Evolutionary conservation across 805 yeast genomes (phyloP).

Genomic region (Alloascoidea hylecoeti): DNA sequence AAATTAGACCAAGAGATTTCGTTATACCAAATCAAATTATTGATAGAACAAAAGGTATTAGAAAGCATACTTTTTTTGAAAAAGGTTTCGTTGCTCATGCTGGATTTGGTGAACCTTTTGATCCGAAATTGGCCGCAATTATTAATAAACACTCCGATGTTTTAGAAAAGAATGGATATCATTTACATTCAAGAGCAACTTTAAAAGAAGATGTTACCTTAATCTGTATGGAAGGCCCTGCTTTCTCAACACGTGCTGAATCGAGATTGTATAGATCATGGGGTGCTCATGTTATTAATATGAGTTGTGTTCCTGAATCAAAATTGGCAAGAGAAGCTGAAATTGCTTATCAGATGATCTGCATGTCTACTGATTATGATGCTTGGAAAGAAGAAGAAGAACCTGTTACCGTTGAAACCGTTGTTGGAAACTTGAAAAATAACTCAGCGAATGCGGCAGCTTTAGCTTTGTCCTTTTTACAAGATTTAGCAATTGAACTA

Average conservation of each 20-base stretch:
- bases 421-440: slow-evolving; percentile 79
- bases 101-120: slow-evolving; percentile 95
- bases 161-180: slow-evolving; percentile 22
- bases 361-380: slow-evolving; percentile 98
- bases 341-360: slow-evolving; percentile 91
- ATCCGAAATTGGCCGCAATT: slow-evolving; percentile 50
- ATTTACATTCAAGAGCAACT: slow-evolving; percentile 52
- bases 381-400: slow-evolving; percentile 96
- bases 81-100: slow-evolving; percentile 95
- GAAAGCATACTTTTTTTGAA: slow-evolving; percentile 83
- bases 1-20: slow-evolving; percentile 88
- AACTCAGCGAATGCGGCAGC: slow-evolving; percentile 77
- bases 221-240: slow-evolving; percentile 98
- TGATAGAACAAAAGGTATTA: slow-evolving; percentile 92
- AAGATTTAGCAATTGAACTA: slow-evolving; percentile 43
- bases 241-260: slow-evolving; percentile 94
- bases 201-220: slow-evolving; percentile 68
- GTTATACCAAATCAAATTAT: slow-evolving; percentile 94
- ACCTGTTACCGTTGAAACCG: slow-evolving; percentile 96
- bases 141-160: slow-evolving; percentile 42
- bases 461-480: slow-evolving; percentile 58
- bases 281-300: slow-evolving; percentile 93
- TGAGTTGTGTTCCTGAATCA: slow-evolving; percentile 96
- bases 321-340: slow-evolving; percentile 97
- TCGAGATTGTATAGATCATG: slow-evolving; percentile 71